These are phyloP conservation scores for Starmerella sirachaensis DNA, from an alignment of 805 yeast genomes.

Conservation along the genomic window DNA sequence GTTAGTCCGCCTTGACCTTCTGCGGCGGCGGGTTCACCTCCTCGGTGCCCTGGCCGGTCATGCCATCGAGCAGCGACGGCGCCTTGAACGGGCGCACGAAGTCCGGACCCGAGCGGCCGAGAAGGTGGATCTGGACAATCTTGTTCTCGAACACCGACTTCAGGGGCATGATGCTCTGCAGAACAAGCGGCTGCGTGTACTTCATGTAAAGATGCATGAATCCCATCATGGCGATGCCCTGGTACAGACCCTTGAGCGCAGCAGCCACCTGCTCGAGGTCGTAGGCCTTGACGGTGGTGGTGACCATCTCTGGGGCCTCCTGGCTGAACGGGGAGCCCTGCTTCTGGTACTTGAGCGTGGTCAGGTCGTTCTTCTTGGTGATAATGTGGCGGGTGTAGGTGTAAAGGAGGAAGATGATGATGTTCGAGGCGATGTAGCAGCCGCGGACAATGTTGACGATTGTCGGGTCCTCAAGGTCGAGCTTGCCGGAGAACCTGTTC, in stretches of 20 bases:
- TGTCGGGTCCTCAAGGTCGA: constrained; percentile 77
- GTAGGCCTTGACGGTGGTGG: constrained; percentile 88
- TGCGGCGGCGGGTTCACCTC: constrained; percentile 77
- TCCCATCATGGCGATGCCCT: constrained; percentile 91
- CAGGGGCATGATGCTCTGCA: constrained; percentile 85
- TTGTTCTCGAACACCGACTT: constrained; percentile 84
- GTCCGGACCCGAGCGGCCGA: constrained; percentile 62
- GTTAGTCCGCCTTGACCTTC: constrained; percentile 76
- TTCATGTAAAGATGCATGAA: constrained; percentile 97
- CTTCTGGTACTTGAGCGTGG: constrained; percentile 81
- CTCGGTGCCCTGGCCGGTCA: constrained; percentile 57
- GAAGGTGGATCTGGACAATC: constrained; percentile 80
- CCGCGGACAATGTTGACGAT: constrained; percentile 63
- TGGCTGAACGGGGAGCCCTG: constrained; percentile 74
- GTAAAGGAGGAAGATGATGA: constrained; percentile 54
- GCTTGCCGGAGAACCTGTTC: constrained; percentile 86
- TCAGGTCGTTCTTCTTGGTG: constrained; percentile 64
- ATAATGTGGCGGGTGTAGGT: constrained; percentile 50
- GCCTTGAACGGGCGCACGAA: constrained; percentile 95
- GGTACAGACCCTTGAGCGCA: constrained; percentile 71
- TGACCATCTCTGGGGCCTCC: constrained; percentile 52
- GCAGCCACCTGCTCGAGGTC: constrained; percentile 76
- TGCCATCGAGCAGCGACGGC: constrained; percentile 60
- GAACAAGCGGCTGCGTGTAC: constrained; percentile 90
- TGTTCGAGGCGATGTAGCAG: constrained; percentile 56